These are phyloP conservation scores for Aspergillus tubingensis DNA, from an alignment of 2,329 filamentous ascomycete genomes.

Conservation along the genomic window DNA sequence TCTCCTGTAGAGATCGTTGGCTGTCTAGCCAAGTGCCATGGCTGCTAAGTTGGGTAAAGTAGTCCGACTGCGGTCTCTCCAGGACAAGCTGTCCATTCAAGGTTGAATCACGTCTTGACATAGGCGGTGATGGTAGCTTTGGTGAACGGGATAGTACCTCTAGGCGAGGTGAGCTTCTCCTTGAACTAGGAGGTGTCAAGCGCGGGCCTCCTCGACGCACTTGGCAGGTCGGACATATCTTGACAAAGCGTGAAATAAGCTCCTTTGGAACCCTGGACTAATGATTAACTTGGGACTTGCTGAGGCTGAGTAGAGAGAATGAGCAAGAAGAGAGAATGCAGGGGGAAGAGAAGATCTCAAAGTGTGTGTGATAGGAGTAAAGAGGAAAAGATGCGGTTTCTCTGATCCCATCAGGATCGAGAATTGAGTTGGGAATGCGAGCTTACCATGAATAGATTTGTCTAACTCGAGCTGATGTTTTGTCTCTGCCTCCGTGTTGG, in stretches of 20 bases:
- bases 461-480: slow-evolving; percentile 54
- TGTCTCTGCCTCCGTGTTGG: slow-evolving; percentile 55
- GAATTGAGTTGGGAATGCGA: background rate
- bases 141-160: slow-evolving; percentile 36
- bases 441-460: slow-evolving; percentile 53
- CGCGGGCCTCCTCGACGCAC: slow-evolving; percentile 48
- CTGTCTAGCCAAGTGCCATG: slow-evolving; percentile 34
- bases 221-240: slow-evolving; percentile 53
- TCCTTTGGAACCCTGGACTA: slow-evolving; percentile 52
- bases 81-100: slow-evolving; percentile 29
- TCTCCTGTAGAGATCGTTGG: slow-evolving; percentile 26
- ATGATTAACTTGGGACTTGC: background rate
- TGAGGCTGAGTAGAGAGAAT: background rate
- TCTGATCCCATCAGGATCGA: background rate
- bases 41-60: slow-evolving; percentile 29
- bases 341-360: too few species aligned
- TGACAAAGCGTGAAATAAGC: slow-evolving; percentile 54
- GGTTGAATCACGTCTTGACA: slow-evolving; percentile 38
- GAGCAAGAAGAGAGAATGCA: too few species aligned
- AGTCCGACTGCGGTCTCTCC: slow-evolving; percentile 34
- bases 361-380: too few species aligned
- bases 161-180: slow-evolving; percentile 41
- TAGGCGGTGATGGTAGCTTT: slow-evolving; percentile 40
- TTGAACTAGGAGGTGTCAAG: slow-evolving; percentile 44
- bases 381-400: too few species aligned